Conservation (phyloP, 192 early-diverging fungal species). For the Cladochytrium replicatum region DNA sequence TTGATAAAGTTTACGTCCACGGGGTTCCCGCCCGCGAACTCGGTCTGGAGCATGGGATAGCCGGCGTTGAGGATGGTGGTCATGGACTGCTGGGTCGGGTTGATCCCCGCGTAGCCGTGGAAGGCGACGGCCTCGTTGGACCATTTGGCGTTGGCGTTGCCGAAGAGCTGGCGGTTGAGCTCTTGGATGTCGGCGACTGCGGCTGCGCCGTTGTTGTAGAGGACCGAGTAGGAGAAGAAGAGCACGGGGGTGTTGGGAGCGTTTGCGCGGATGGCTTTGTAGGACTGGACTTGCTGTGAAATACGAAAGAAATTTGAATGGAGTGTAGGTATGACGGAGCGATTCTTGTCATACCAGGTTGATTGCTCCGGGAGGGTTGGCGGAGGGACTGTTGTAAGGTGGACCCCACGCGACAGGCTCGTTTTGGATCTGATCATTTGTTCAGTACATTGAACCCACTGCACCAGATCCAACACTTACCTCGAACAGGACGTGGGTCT, state of each 20-base stretch:
- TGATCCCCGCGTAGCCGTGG: neutral
- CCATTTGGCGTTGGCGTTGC: neutral
- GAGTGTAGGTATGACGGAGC: no score
- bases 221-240: conserved; percentile 1
- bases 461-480: no score
- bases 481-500: conserved; percentile 6
- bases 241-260: neutral
- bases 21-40: no score
- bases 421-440: conserved; percentile 3
- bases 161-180: neutral
- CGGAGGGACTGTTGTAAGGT: conserved; percentile 1
- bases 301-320: no score
- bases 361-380: neutral
- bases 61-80: no score
- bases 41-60: no score
- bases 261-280: neutral
- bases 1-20: no score
- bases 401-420: conserved; percentile 6
- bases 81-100: no score
- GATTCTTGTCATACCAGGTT: no score
- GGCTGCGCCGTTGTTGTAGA: neutral
- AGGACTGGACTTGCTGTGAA: neutral
- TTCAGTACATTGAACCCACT: neutral
- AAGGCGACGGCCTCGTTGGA: neutral
- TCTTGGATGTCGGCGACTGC: neutral